A percentile compares a stretch with the other conserved stretches of the same genome.
Conservation (phyloP, 192 early-diverging fungal genomes). For the Umbelopsis sp. region DNA sequence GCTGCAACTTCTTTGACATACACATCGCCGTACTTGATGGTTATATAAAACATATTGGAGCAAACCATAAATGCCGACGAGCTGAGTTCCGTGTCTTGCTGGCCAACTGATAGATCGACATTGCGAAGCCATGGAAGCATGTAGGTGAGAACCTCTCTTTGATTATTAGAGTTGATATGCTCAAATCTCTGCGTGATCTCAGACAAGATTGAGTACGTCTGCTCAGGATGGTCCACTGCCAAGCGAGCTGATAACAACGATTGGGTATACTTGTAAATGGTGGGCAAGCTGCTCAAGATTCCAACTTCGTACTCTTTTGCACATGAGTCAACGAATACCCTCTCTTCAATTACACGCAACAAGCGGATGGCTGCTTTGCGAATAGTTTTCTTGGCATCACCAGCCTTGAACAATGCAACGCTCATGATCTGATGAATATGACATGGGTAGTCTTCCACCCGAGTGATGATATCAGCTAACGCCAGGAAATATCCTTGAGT, state of each 20-base stretch:
- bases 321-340: slow-evolving; percentile 61
- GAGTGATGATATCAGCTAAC: slow-evolving; percentile 68
- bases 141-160: slow-evolving; percentile 72
- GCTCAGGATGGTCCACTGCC: slow-evolving; percentile 62
- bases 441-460: slow-evolving; percentile 67
- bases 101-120: slow-evolving; percentile 57
- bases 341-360: slow-evolving; percentile 70
- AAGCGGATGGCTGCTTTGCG: slow-evolving; percentile 72
- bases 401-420: slow-evolving; percentile 79
- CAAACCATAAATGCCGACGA: slow-evolving; percentile 61
- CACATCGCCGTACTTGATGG: slow-evolving; percentile 77
- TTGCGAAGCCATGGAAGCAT: slow-evolving; percentile 85
- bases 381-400: slow-evolving; percentile 69
- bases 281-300: slow-evolving; percentile 68
- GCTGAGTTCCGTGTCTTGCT: slow-evolving; percentile 48
- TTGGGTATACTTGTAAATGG: slow-evolving; percentile 82
- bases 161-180: slow-evolving; percentile 53
- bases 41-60: slow-evolving; percentile 82
- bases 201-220: slow-evolving; percentile 72
- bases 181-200: slow-evolving; percentile 79
- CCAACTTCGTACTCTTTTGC: slow-evolving; percentile 71
- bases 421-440: slow-evolving; percentile 60
- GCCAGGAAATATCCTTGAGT: slow-evolving; percentile 77
- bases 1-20: slow-evolving; percentile 76
- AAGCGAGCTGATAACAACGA: slow-evolving; percentile 66